A percentile compares a stretch with the other conserved stretches of the same genome.
These are phyloP conservation scores for Xylaria hypoxylon DNA, from an alignment of 2,329 filamentous ascomycete species.

Conservation along the genomic window DNA sequence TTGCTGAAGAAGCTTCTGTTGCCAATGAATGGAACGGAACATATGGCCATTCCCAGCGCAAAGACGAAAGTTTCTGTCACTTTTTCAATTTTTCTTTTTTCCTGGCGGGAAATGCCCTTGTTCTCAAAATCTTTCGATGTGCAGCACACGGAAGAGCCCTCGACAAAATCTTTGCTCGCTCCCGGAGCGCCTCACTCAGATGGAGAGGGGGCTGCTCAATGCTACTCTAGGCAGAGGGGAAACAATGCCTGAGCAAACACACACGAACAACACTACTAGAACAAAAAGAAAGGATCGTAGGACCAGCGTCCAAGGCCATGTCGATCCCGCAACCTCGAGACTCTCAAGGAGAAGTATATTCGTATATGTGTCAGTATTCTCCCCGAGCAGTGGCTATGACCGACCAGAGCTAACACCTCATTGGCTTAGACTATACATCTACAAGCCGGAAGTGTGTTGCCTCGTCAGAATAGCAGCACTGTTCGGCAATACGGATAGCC, in stretches of 20 bases:
- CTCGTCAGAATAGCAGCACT: conserved; percentile 11
- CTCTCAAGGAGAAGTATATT: conserved; percentile 5
- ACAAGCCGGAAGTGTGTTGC: neutral
- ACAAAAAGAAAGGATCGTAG: conserved; percentile 21
- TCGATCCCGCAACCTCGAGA: conserved; percentile 24
- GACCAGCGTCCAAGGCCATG: conserved; percentile 3
- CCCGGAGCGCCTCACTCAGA: conserved; percentile 10
- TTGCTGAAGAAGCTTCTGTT: neutral
- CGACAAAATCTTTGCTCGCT: neutral
- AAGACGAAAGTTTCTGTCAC: conserved; percentile 7
- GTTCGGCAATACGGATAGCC: conserved; percentile 1
- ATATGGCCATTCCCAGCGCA: neutral
- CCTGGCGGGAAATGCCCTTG: conserved; percentile 13
- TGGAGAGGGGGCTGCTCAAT: conserved; percentile 8
- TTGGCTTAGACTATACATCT: conserved; percentile 6
- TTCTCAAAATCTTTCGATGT: neutral
- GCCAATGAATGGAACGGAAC: conserved; percentile 2
- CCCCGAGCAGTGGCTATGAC: neutral
- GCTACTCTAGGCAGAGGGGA: conserved; percentile 15
- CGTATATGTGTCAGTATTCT: conserved; percentile 1
- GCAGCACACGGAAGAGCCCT: conserved; percentile 14
- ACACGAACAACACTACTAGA: neutral
- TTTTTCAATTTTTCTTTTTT: conserved; percentile 33
- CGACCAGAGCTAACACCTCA: neutral
- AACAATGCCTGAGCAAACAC: conserved; percentile 28